Conservation (phyloP, 495 filamentous ascomycete species). For the Penicillium cinerascens region DNA sequence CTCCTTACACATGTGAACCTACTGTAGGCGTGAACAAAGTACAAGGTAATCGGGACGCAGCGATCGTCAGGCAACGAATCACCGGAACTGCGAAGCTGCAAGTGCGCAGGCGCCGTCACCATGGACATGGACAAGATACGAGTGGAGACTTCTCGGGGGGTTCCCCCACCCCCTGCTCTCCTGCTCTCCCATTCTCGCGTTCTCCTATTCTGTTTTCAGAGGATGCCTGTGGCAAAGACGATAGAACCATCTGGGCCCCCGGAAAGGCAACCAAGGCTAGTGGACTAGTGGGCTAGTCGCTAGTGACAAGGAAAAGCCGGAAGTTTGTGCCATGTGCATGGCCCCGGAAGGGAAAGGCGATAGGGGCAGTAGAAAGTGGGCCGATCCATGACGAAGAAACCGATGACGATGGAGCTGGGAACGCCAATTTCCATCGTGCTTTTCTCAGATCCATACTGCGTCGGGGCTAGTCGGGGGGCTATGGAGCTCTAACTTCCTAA, state of each 20-base stretch:
- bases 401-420: constrained; percentile 6
- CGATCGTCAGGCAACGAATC: constrained; percentile 22
- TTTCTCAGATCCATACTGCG: constrained; percentile 17
- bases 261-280: no score
- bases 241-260: not conserved
- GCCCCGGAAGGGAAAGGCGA: not conserved
- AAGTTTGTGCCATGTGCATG: constrained; percentile 8
- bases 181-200: not conserved
- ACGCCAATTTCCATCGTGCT: constrained; percentile 5
- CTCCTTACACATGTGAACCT: not conserved
- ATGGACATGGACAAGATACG: constrained; percentile 28
- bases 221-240: not conserved
- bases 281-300: no score
- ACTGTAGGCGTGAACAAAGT: no score
- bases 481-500: not conserved
- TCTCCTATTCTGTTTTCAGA: not conserved
- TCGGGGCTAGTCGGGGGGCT: constrained; percentile 14
- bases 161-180: constrained; percentile 1
- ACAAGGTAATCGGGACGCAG: constrained; percentile 2
- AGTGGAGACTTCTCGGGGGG: constrained; percentile 14
- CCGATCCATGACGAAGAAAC: constrained; percentile 21
- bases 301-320: not conserved
- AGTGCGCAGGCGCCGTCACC: constrained; percentile 28
- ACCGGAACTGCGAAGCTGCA: constrained; percentile 17
- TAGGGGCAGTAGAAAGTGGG: constrained; percentile 2